A percentile compares a stretch with the other conserved stretches of the same genome.
Conservation (phyloP, 2,329 filamentous ascomycete species). For the Mycocentrospora acerina region DNA sequence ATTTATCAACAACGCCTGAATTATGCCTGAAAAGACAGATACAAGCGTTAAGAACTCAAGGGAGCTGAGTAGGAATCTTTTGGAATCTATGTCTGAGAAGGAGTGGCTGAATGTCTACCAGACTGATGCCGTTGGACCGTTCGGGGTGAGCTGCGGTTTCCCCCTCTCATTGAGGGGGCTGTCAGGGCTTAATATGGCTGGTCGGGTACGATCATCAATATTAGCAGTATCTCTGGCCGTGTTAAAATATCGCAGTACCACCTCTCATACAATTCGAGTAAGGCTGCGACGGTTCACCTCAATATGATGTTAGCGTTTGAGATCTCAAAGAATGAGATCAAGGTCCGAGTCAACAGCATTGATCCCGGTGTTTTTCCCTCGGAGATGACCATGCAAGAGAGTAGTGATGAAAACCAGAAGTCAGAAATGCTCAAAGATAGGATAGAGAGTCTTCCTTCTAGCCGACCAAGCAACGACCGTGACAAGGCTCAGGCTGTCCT, state of each 20-base stretch:
- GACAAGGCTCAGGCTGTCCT: conserved; percentile 49
- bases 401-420: conserved; percentile 55
- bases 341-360: conserved; percentile 60
- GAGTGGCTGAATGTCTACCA: conserved; percentile 50
- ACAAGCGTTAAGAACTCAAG: conserved; percentile 46
- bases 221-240: conserved; percentile 48
- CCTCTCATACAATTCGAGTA: conserved; percentile 53
- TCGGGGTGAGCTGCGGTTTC: conserved; percentile 51
- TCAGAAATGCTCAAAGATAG: conserved; percentile 55
- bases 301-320: conserved; percentile 58
- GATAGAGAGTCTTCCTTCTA: conserved; percentile 53
- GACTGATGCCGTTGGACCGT: conserved; percentile 52
- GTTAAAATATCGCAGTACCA: conserved; percentile 51
- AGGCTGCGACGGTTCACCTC: conserved; percentile 56
- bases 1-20: conserved; percentile 52
- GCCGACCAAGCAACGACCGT: conserved; percentile 56
- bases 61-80: conserved; percentile 47
- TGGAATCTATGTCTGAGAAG: conserved; percentile 47
- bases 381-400: conserved; percentile 59
- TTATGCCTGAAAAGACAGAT: conserved; percentile 42
- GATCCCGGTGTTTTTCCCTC: conserved; percentile 60
- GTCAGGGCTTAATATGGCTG: conserved; percentile 46
- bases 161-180: conserved; percentile 48
- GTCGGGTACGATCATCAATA: conserved; percentile 50
- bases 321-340: conserved; percentile 53